Base-by-base conservation (phyloP, 2,329 filamentous ascomycete genomes). In the Epichloe sylvatica region DNA sequence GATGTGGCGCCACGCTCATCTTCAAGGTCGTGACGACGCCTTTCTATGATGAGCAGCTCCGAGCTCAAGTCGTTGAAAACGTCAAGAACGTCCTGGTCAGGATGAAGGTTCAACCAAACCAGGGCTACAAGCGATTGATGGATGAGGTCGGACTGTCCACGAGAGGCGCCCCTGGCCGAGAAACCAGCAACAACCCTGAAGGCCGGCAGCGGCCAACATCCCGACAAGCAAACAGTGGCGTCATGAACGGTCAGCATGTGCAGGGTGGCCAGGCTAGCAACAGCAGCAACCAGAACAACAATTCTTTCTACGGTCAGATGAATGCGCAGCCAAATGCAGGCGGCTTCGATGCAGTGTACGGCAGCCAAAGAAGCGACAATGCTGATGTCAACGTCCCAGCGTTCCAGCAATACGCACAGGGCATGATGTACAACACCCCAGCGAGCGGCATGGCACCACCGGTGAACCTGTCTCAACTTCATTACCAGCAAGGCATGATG, bases 11-110 rank as follows among this genome's bases (percentile, higher is more conserved):
- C 3, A 97, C 91, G 1, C 71, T 98, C 57, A 97, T 98, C 60
- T 98, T 97, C 78, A 98, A 98, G 74, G 90, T 97, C 35, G 75
- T 98, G 50, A 97, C 92, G 0, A 97, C 90, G 7, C 92, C 92
- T 0, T 97, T 96, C 76, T 90, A 97, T 55, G 92, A 98, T 56
- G 92, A 98, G 64, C 81, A 74, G 47, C 90, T 96, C 63, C 84
- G 92, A 45, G 73, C 77, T 43, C 86, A 96, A 59, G 89, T 96
- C 21, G 80, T 95, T 5, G 88, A 95, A 60, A 96, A 89, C 51
- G 87, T 98, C 47, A 88, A 91, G 62, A 87, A 81, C 59, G 89
- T 97, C 38, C 76, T 98, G 35, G 70, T 91, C 35, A 84, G 85
- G 60, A 83, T 97, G 67, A 96, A 96, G 71, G 91, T 89, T 5